Conservation (phyloP, 495 filamentous ascomycete species). For the Aspergillus heteromorphus region DNA sequence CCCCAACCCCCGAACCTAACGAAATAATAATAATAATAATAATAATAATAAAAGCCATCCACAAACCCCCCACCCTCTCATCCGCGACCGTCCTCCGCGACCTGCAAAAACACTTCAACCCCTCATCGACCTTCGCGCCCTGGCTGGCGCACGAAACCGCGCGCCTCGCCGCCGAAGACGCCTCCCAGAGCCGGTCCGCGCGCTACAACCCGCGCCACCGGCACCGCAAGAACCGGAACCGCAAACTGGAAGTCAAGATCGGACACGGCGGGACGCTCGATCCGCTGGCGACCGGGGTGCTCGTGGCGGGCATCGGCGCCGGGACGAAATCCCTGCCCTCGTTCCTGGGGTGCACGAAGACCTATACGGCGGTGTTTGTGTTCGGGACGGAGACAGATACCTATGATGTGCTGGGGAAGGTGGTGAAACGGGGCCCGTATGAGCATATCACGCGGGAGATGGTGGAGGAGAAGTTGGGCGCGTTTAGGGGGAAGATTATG, state of each 20-base stretch:
- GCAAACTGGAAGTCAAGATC: slow-evolving; percentile 83
- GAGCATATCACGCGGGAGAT: slow-evolving; percentile 70
- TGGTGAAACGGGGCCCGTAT: slow-evolving; percentile 66
- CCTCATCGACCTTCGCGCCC: slow-evolving; percentile 69
- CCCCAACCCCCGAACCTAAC: not conserved
- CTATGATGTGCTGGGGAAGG: slow-evolving; percentile 80
- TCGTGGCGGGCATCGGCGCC: slow-evolving; percentile 79
- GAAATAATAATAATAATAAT: not conserved
- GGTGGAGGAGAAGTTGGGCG: slow-evolving; percentile 69
- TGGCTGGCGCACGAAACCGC: slow-evolving; percentile 58
- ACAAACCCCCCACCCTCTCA: slow-evolving; percentile 80
- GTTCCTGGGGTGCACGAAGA: slow-evolving; percentile 85
- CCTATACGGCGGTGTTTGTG: slow-evolving; percentile 80
- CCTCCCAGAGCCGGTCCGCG: too few species aligned
- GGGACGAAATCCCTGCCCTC: slow-evolving; percentile 76
- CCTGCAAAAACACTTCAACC: slow-evolving; percentile 73
- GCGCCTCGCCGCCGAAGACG: slow-evolving; percentile 45
- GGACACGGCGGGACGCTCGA: slow-evolving; percentile 96
- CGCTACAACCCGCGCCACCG: slow-evolving; percentile 32
- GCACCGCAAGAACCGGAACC: slow-evolving; percentile 45
- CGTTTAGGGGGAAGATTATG: slow-evolving; percentile 81
- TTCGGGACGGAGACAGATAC: slow-evolving; percentile 92
- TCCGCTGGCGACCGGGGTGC: slow-evolving; percentile 86
- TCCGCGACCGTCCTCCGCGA: slow-evolving; percentile 86
- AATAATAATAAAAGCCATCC: too few species aligned